Conservation (phyloP, 306 rosid genomes). For the Geum urbanum region DNA sequence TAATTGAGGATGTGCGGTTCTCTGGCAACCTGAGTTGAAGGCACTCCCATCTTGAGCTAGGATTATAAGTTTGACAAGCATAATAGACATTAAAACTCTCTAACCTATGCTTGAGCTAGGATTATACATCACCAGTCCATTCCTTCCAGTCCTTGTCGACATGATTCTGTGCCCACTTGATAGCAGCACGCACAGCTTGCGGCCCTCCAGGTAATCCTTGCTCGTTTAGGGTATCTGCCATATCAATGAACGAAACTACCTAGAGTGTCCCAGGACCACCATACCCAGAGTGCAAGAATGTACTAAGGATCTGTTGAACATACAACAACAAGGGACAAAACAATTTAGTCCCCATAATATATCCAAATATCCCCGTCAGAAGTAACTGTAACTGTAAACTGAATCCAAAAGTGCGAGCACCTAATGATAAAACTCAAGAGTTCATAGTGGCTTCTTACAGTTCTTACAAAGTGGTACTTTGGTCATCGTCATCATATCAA, state of each 20-base stretch:
- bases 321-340: neutral
- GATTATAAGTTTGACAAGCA: too few relatives aligned
- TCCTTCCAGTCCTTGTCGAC: slow-evolving; percentile 95
- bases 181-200: slow-evolving; percentile 74
- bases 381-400: neutral
- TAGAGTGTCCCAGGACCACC: slow-evolving; percentile 94
- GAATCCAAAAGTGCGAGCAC: neutral
- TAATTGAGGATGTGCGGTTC: neutral
- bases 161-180: slow-evolving; percentile 75
- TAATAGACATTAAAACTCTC: too few relatives aligned
- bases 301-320: slow-evolving; percentile 25
- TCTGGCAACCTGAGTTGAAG: slow-evolving; percentile 18
- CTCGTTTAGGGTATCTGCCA: slow-evolving; percentile 64
- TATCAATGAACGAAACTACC: slow-evolving; percentile 73
- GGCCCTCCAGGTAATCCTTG: slow-evolving; percentile 83
- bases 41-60: slow-evolving; percentile 27
- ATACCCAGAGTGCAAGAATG: slow-evolving; percentile 75
- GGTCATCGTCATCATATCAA: neutral
- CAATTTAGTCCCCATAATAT: neutral
- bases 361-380: neutral
- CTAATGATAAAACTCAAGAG: neutral
- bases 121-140: slow-evolving; percentile 54
- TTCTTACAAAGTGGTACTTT: neutral
- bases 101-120: too few relatives aligned
- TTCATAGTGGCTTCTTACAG: neutral